These are phyloP conservation scores for Amanita brunnescens DNA, from an alignment of 768 basidiomycete species.

Conservation along the genomic window DNA sequence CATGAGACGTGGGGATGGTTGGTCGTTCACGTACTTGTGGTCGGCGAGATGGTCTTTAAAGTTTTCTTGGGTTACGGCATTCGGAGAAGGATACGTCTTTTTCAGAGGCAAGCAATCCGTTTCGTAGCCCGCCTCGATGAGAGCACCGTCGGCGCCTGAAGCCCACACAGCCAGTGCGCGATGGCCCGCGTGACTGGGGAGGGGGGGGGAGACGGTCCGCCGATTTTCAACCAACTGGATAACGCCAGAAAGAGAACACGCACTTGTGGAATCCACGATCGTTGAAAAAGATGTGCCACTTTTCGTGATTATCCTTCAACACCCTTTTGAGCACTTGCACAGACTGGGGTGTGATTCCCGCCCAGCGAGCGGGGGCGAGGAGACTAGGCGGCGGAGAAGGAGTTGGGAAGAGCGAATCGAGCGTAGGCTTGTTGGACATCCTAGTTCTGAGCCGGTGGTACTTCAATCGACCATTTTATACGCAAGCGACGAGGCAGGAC, in stretches of 20 bases:
- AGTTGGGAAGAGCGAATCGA: constrained; percentile 22
- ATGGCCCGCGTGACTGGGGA: constrained; percentile 42
- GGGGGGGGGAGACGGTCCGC: no score
- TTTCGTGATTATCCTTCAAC: constrained; percentile 42
- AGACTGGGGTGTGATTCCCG: constrained; percentile 27
- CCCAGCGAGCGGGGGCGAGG: constrained; percentile 21
- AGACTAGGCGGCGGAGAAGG: constrained; percentile 22
- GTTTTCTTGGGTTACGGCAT: constrained; percentile 35
- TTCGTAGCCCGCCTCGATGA: constrained; percentile 30
- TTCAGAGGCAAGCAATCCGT: constrained; percentile 27
- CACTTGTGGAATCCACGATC: constrained; percentile 29
- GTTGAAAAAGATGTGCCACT: constrained; percentile 49
- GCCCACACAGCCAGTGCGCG: constrained; percentile 50
- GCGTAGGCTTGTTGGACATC: not conserved
- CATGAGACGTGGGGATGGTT: not conserved
- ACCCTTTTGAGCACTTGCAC: constrained; percentile 30
- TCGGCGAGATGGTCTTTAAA: constrained; percentile 51
- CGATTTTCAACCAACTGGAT: no score
- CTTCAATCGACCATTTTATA: no score
- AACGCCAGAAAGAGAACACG: constrained; percentile 4
- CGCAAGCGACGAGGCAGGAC: no score
- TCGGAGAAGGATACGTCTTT: constrained; percentile 34
- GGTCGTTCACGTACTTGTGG: constrained; percentile 31
- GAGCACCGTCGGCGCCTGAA: constrained; percentile 40
- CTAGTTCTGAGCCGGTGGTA: no score